Conservation (phyloP, 495 filamentous ascomycete species). For the Tuber melanosporum region DNA sequence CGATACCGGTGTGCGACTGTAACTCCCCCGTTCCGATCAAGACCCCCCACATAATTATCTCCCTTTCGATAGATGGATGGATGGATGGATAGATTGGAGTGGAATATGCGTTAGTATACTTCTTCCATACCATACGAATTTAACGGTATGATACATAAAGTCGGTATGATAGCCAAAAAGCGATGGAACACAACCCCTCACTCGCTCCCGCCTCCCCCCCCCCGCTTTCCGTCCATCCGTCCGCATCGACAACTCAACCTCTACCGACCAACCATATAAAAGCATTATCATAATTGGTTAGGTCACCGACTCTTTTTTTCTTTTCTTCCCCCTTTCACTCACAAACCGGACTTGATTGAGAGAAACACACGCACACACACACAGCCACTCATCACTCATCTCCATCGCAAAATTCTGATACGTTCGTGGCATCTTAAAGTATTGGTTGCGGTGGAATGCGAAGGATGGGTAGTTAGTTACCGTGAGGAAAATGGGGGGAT, state of each 20-base stretch:
- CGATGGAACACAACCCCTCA: background rate
- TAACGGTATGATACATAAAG: too few species aligned
- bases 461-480: background rate
- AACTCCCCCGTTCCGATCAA: too few species aligned
- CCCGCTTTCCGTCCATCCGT: too few species aligned
- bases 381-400: conserved; percentile 1
- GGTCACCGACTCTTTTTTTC: background rate
- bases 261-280: background rate
- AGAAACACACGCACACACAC: too few species aligned
- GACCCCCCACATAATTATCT: too few species aligned
- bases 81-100: too few species aligned
- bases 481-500: background rate
- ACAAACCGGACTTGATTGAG: too few species aligned
- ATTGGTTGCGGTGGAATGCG: background rate
- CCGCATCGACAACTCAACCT: background rate
- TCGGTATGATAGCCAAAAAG: background rate
- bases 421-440: background rate
- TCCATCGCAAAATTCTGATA: background rate
- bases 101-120: too few species aligned
- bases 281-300: background rate
- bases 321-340: too few species aligned
- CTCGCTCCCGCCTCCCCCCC: background rate
- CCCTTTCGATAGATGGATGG: too few species aligned
- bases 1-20: too few species aligned
- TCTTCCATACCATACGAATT: too few species aligned